Conservation (phyloP, 805 yeast species). For the Candida andamanensis region DNA sequence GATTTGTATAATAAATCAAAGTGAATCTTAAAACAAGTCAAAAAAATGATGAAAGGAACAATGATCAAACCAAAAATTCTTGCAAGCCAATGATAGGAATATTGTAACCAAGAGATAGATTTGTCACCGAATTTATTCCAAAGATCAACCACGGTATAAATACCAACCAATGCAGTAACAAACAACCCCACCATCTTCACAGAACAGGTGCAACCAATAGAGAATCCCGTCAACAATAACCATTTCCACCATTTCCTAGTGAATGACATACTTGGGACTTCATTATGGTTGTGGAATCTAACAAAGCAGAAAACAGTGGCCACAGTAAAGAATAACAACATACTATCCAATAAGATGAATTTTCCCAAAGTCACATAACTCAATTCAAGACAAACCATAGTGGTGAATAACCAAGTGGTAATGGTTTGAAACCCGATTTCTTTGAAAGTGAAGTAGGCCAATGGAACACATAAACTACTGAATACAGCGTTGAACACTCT, state of each 20-base stretch:
- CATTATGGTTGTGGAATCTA: conserved; percentile 61
- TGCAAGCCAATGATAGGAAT: conserved; percentile 60
- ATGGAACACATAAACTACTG: conserved; percentile 61
- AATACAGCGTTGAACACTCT: conserved; percentile 67
- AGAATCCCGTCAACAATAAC: conserved; percentile 77
- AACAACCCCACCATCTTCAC: conserved; percentile 97
- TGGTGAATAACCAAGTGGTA: conserved; percentile 55
- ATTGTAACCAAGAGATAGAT: conserved; percentile 44
- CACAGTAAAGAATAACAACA: conserved; percentile 70
- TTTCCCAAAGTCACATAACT: conserved; percentile 66
- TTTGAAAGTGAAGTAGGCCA: conserved; percentile 66
- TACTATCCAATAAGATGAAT: conserved; percentile 72
- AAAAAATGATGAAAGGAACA: conserved; percentile 58
- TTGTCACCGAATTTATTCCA: conserved; percentile 80
- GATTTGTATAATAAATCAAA: conserved; percentile 67
- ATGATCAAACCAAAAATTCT: conserved; percentile 59
- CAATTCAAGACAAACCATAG: conserved; percentile 63
- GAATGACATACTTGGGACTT: conserved; percentile 40
- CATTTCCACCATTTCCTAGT: conserved; percentile 90
- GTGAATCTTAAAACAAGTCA: conserved; percentile 67
- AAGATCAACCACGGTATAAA: conserved; percentile 81
- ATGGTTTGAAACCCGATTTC: conserved; percentile 46
- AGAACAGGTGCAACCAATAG: conserved; percentile 85
- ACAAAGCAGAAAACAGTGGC: conserved; percentile 72
- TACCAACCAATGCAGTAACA: conserved; percentile 82